Evolutionary conservation across 164 flowering plant genomes (phyloP).

Genomic region (Vitis labrusca): DNA sequence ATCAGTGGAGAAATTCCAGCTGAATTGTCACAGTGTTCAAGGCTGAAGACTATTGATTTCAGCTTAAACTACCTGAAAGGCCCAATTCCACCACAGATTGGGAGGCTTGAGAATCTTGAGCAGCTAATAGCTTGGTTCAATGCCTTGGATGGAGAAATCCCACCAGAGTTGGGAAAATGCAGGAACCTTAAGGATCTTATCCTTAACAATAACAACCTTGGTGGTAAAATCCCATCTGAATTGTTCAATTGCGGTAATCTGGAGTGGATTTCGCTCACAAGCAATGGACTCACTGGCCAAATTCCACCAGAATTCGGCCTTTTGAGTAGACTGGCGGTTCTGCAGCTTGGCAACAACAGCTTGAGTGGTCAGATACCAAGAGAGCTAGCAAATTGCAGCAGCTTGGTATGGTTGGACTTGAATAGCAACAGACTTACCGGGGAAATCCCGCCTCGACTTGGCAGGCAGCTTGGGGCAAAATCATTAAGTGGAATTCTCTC

Average conservation of each 20-base stretch:
- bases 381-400: constrained; percentile 73
- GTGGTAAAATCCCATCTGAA: constrained; percentile 63
- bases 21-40: constrained; percentile 46
- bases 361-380: constrained; percentile 66
- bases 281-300: constrained; percentile 64
- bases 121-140: constrained; percentile 89
- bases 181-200: constrained; percentile 67
- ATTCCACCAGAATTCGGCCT: constrained; percentile 62
- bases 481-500: constrained; percentile 67
- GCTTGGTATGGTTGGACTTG: constrained; percentile 85
- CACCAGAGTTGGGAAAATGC: constrained; percentile 71
- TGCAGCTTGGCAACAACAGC: constrained; percentile 83
- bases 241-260: constrained; percentile 60
- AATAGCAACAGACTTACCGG: constrained; percentile 72
- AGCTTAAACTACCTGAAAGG: constrained; percentile 82
- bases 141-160: constrained; percentile 67
- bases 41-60: constrained; percentile 69
- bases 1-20: constrained; percentile 62
- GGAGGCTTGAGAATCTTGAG: constrained; percentile 70
- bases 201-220: constrained; percentile 66
- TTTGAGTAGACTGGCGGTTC: constrained; percentile 65
- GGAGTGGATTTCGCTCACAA: constrained; percentile 89
- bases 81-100: constrained; percentile 65
- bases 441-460: constrained; percentile 71
- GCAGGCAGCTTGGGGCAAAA: constrained; percentile 69